Percentiles rank a stretch among this genome's conserved stretches.
Evolutionary conservation across 2,329 filamentous ascomycete species (phyloP).

Genomic region (Colletotrichum sp.): DNA sequence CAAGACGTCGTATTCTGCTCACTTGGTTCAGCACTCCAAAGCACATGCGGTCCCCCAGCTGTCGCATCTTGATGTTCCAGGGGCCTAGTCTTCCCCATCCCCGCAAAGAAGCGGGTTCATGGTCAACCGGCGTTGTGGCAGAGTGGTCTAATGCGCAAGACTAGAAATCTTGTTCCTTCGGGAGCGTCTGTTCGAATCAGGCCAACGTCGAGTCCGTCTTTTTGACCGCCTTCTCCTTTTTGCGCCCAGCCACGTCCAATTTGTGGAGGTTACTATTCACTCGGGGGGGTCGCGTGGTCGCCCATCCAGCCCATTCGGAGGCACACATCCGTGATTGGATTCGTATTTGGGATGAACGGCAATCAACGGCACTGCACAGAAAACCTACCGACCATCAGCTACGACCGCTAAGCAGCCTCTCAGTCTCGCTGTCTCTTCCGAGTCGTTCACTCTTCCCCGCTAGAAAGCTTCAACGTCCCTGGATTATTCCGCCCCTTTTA

Average conservation of each 20-base stretch:
- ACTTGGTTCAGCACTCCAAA: not conserved
- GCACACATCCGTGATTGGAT: not conserved
- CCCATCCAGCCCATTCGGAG: not conserved
- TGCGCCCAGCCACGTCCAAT: too few relatives aligned
- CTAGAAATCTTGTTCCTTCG: constrained; percentile 22
- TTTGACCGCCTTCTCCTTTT: not conserved
- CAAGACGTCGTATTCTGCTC: not conserved
- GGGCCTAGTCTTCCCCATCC: not conserved
- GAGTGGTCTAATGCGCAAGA: constrained; percentile 22
- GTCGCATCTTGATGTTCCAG: not conserved
- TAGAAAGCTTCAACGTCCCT: not conserved
- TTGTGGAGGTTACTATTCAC: too few relatives aligned
- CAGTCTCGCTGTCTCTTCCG: not conserved
- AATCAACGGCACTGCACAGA: not conserved
- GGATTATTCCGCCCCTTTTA: not conserved
- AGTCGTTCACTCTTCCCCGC: not conserved
- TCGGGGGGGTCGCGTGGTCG: not conserved
- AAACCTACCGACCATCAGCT: not conserved
- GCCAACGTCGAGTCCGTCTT: constrained; percentile 6
- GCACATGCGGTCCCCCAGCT: fast-evolving
- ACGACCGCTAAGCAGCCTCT: not conserved
- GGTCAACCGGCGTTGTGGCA: constrained; percentile 12
- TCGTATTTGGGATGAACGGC: not conserved
- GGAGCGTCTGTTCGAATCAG: constrained; percentile 21
- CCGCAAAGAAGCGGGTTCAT: not conserved